phyloP scores from a whole-genome alignment of 371 early-diverging fungal species.

The Mucor irregularis region DNA sequence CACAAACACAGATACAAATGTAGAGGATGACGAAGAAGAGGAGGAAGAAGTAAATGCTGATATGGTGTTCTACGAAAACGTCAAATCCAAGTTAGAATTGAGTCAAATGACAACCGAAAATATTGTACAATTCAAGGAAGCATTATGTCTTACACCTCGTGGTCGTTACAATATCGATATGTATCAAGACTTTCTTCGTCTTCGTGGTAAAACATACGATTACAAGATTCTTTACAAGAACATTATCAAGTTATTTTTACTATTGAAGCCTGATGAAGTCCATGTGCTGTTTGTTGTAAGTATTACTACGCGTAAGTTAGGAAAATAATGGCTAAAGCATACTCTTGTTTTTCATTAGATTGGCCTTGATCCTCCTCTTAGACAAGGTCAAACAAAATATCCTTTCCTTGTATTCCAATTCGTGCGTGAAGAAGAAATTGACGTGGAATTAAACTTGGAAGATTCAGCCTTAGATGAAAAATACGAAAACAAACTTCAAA shows the following conservation, averaged over 20 bases:
- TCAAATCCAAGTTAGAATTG: conserved; percentile 91
- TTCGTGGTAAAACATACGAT: conserved; percentile 97
- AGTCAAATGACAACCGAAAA: conserved; percentile 85
- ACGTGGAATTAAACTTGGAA: conserved; percentile 81
- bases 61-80: conserved; percentile 84
- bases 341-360: conserved; percentile 47
- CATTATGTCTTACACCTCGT: conserved; percentile 90
- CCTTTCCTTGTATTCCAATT: conserved; percentile 97
- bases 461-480: conserved; percentile 67
- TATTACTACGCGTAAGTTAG: neutral
- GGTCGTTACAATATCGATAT: conserved; percentile 97
- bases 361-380: conserved; percentile 94
- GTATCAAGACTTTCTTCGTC: conserved; percentile 87
- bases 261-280: conserved; percentile 93
- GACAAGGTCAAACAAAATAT: conserved; percentile 99
- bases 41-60: conserved; percentile 78
- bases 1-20: conserved; percentile 42
- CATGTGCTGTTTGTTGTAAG: conserved; percentile 86
- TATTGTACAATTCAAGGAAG: conserved; percentile 88
- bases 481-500: conserved; percentile 81
- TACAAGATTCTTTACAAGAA: conserved; percentile 92
- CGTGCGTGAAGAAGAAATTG: conserved; percentile 88
- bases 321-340: neutral
- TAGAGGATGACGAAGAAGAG: conserved; percentile 65
- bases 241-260: conserved; percentile 82